phyloP scores from a whole-genome alignment of 805 yeast genomes.

The Metschnikowia koreensis region DNA sequence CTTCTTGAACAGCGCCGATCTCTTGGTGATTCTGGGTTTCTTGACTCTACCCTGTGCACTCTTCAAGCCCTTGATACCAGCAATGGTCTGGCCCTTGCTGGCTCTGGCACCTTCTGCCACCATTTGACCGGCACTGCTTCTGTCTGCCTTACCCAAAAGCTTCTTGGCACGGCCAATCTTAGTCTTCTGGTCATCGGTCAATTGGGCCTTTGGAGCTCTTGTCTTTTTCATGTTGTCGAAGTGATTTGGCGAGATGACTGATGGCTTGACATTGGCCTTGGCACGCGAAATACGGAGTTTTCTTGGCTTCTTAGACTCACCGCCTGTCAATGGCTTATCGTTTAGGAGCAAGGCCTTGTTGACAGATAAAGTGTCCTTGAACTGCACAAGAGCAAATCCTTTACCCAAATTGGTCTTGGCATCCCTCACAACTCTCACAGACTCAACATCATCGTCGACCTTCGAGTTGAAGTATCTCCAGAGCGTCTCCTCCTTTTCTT shows the following conservation, averaged over 20 bases:
- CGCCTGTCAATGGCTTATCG: conserved; percentile 51
- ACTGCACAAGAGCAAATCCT: conserved; percentile 96
- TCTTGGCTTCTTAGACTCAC: conserved; percentile 42
- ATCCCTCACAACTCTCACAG: conserved; percentile 88
- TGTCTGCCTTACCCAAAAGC: conserved; percentile 76
- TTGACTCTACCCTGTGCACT: conserved; percentile 40
- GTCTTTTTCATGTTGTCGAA: conserved; percentile 33
- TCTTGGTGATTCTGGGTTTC: conserved; percentile 58
- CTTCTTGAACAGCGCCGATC: conserved; percentile 51
- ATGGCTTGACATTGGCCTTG: conserved; percentile 40
- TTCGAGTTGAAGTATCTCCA: conserved; percentile 72
- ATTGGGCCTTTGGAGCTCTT: conserved; percentile 24
- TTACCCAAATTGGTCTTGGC: conserved; percentile 92
- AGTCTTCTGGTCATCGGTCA: conserved; percentile 70
- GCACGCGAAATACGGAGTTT: conserved; percentile 73
- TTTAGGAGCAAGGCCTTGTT: conserved; percentile 77
- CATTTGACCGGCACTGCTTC: conserved; percentile 60
- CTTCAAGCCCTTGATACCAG: conserved; percentile 60
- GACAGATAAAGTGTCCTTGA: conserved; percentile 68
- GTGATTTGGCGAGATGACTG: conserved; percentile 44
- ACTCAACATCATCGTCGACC: conserved; percentile 59
- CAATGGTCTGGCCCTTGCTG: conserved; percentile 57
- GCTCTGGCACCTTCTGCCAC: conserved; percentile 79
- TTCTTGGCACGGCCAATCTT: conserved; percentile 76
- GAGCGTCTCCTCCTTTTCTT: conserved; percentile 83